Base-by-base conservation (phyloP, 1,284 basidiomycete species). In the Blastosporella zonata region DNA sequence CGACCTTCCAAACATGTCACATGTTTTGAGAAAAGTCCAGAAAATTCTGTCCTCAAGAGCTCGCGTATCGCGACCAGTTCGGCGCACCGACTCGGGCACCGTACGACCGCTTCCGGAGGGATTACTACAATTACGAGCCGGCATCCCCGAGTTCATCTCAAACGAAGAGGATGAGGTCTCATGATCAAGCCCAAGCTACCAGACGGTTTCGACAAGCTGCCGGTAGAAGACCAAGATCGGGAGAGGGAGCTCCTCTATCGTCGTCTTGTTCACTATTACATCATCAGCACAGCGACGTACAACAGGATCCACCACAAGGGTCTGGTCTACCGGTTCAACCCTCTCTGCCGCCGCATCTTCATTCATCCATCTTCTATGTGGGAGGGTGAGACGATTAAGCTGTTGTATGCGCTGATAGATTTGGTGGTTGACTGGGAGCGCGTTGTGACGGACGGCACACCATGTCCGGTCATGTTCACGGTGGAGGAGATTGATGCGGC, bases 121-220 rank as follows among this genome's bases (percentile, higher is more conserved):
- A 27, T 5, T 27, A 27, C 25, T 27, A 75, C 77, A 59, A 56
- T 73, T 53, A 17, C 65, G 45, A 46, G 65, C 33, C 55, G 49
- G 36, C 50, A 61, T 75, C 58, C 73, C 73, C 12, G 15, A 57
- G 20, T 57, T 56, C 22, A 40, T 75, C 1, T 69, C 74, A 63
- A 76, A 75, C 63, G 59, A 74, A 59, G 61, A 62, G 50, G 73
- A 74, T 50, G 43, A 51, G 10, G 56, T 58, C 58, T 73, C 71
- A 40, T 47, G 45, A n/a, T 35, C n/a, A 25, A 40, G 45, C 45
- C 45, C 23, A 40, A 31, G 17, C 23, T 40, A 39, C 45, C 45
- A 3, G 25, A 39, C 18, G 15, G 31, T 25, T 40, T 47, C 17
- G 45, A 47, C 37, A 13, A 47, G 25, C 31, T 47, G 31, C n/a